Percentiles rank a stretch among this genome's conserved stretches.
phyloP scores from a whole-genome alignment of 202 grass and related monocot species.

The Setaria viridis region DNA sequence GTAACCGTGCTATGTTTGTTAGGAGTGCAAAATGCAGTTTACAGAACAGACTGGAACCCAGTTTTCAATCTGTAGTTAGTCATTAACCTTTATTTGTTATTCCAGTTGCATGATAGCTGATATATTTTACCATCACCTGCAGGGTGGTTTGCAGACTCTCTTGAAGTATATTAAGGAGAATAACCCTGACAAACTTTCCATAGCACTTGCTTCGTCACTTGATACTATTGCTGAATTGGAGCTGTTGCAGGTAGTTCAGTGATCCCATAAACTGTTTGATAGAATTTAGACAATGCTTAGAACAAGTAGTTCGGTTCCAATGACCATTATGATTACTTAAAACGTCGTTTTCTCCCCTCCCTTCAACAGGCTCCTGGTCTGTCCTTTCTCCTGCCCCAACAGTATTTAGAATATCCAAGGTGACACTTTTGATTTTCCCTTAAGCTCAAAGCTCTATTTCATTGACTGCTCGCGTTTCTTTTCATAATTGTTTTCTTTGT shows the following conservation, averaged over 20 bases:
- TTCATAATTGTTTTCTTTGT: neutral
- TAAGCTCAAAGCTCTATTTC: neutral
- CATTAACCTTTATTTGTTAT: neutral
- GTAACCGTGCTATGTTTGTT: constrained; percentile 39
- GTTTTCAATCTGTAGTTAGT: constrained; percentile 5
- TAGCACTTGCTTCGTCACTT: constrained; percentile 82
- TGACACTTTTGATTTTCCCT: constrained; percentile 46
- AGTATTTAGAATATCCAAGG: constrained; percentile 90
- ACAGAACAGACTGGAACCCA: neutral
- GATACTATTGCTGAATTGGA: constrained; percentile 83
- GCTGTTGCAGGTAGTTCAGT: constrained; percentile 66
- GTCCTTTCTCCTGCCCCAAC: constrained; percentile 86
- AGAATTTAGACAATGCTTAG: constrained; percentile 17
- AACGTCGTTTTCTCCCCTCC: neutral
- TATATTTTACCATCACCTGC: constrained; percentile 34
- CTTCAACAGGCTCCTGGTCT: constrained; percentile 80
- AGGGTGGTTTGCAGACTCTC: constrained; percentile 86
- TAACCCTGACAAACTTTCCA: constrained; percentile 78
- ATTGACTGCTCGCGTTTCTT: neutral
- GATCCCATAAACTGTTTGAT: constrained; percentile 14
- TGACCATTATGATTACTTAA: constrained; percentile 39
- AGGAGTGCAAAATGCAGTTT: constrained; percentile 9
- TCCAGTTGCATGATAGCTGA: constrained; percentile 35
- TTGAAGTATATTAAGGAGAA: constrained; percentile 79
- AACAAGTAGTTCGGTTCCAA: constrained; percentile 27